Conservation (phyloP, 2,329 filamentous ascomycete genomes). For the Cylindrodendrum hubeiense region DNA sequence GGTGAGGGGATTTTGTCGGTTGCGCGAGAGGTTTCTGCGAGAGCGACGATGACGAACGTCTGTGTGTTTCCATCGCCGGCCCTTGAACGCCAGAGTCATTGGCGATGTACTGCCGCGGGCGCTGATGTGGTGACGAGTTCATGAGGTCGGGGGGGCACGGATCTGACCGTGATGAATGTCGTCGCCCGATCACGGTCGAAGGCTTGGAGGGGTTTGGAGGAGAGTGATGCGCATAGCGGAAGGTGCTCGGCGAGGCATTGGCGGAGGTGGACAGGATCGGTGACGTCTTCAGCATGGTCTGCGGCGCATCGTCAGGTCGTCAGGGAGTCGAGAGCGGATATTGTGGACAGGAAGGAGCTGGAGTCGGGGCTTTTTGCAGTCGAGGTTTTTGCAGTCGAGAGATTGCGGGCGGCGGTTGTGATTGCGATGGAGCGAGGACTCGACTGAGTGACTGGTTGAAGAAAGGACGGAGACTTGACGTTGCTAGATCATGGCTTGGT, state of each 20-base stretch:
- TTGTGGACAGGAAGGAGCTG: conserved; percentile 20
- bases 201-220: conserved; percentile 43
- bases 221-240: conserved; percentile 50
- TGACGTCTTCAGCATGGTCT: conserved; percentile 72
- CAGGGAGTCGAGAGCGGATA: conserved; percentile 28
- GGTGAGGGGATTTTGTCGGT: conserved; percentile 36
- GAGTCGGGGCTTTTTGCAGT: conserved; percentile 31
- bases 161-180: conserved; percentile 41
- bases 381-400: conserved; percentile 32
- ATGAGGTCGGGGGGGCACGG: conserved; percentile 38
- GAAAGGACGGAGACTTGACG: conserved; percentile 22
- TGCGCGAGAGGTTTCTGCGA: conserved; percentile 39
- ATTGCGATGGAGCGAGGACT: conserved; percentile 14
- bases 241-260: conserved; percentile 65
- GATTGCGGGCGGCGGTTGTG: conserved; percentile 14
- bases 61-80: conserved; percentile 33
- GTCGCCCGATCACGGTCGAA: conserved; percentile 42
- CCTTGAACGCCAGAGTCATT: conserved; percentile 39
- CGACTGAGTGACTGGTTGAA: conserved; percentile 21
- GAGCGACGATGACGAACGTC: conserved; percentile 30
- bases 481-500: conserved; percentile 45
- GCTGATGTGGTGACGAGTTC: conserved; percentile 44
- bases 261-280: conserved; percentile 63
- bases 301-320: conserved; percentile 58
- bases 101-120: conserved; percentile 40